Conservation (phyloP, 805 yeast genomes). For the Wickerhamomyces canadensis region DNA sequence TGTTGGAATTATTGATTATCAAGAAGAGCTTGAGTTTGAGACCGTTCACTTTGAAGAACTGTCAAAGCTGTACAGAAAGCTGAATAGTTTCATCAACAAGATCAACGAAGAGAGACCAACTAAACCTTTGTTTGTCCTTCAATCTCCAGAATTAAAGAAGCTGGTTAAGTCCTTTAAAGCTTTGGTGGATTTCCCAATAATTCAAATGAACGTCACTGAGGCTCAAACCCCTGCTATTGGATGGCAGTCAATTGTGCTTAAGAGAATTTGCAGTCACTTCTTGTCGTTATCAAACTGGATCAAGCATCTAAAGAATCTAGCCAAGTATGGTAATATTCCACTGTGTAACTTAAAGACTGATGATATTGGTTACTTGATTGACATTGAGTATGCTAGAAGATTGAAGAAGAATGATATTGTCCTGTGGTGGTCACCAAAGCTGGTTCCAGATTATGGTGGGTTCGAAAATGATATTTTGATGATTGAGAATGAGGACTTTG, state of each 20-base stretch:
- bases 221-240: constrained; percentile 65
- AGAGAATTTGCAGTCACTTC: constrained; percentile 62
- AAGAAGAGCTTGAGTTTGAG: constrained; percentile 48
- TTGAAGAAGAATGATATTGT: constrained; percentile 60
- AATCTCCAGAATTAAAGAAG: constrained; percentile 55
- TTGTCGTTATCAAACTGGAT: constrained; percentile 73
- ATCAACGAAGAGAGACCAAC: constrained; percentile 64
- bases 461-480: constrained; percentile 51
- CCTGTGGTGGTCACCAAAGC: constrained; percentile 89
- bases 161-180: constrained; percentile 42
- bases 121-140: constrained; percentile 61
- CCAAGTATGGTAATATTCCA: constrained; percentile 78
- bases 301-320: constrained; percentile 53
- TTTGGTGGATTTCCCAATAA: constrained; percentile 52
- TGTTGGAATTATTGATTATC: constrained; percentile 47
- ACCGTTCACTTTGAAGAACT: constrained; percentile 48
- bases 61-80: constrained; percentile 48
- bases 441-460: constrained; percentile 84
- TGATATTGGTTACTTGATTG: constrained; percentile 73
- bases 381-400: constrained; percentile 79
- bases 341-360: constrained; percentile 79
- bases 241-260: constrained; percentile 70
- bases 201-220: constrained; percentile 56
- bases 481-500: constrained; percentile 51
- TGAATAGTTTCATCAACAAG: constrained; percentile 48